Conservation (phyloP, 139 green algal species). For the Tetraselmis striata region DNA sequence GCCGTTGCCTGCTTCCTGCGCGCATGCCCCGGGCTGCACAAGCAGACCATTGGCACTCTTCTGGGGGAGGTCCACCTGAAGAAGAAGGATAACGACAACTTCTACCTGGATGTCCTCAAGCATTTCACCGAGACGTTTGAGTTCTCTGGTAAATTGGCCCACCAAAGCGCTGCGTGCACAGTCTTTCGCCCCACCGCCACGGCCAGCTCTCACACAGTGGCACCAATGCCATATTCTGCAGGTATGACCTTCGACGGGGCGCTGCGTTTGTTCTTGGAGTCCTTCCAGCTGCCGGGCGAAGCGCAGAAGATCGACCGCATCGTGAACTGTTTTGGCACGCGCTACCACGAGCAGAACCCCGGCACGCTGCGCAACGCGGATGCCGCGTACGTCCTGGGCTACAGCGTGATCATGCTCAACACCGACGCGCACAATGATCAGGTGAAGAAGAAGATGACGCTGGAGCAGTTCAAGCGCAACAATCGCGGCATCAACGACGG, state of each 20-base stretch:
- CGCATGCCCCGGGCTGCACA: slow-evolving; percentile 78
- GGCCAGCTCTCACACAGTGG: too few relatives aligned
- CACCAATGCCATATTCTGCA: slow-evolving; percentile 5
- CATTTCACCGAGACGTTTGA: slow-evolving; percentile 66
- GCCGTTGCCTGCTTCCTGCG: slow-evolving; percentile 77
- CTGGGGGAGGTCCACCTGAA: too few relatives aligned
- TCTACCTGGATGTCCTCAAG: slow-evolving; percentile 69
- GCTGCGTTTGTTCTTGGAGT: slow-evolving; percentile 67
- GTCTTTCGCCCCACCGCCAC: too few relatives aligned
- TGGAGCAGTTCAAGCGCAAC: slow-evolving; percentile 76
- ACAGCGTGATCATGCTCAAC: slow-evolving; percentile 84
- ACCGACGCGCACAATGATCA: slow-evolving; percentile 79
- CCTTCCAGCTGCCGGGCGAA: slow-evolving; percentile 71
- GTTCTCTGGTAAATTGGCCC: slow-evolving; percentile 39
- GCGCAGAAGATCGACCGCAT: slow-evolving; percentile 80
- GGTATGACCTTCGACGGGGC: slow-evolving; percentile 65
- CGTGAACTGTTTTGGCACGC: slow-evolving; percentile 54
- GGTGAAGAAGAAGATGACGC: slow-evolving; percentile 83
- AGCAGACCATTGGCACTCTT: slow-evolving; percentile 80
- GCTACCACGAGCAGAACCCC: slow-evolving; percentile 22
- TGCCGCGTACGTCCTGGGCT: slow-evolving; percentile 71
- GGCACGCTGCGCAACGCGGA: slow-evolving; percentile 43
- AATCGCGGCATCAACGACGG: slow-evolving; percentile 79
- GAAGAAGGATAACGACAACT: slow-evolving; percentile 69
- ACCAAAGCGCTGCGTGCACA: neutral